Evolutionary conservation across 192 early-diverging fungal species (phyloP), one percentile per base, ranked within the genome.

Genomic region (Chytriomyces sp.): DNA sequence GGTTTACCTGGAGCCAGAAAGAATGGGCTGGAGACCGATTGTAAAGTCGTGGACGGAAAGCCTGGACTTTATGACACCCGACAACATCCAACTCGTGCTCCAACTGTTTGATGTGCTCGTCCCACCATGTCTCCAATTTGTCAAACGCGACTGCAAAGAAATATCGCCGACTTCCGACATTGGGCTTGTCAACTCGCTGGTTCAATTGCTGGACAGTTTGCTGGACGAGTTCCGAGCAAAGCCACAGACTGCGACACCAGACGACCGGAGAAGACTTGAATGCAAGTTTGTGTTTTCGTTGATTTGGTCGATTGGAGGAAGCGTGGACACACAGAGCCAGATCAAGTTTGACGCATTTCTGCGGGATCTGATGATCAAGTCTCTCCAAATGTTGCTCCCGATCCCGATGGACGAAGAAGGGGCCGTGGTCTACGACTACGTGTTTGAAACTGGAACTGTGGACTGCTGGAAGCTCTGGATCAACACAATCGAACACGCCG

Each of bases 1-100:
- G 89, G 88, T 90, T 4, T 89, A 87, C 67, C 69, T 90, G 69
- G 89, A 90, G 64, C 88, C 89, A 7, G 88, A 86, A 60, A 69
- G 86, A 45, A 62, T 90, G 45, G 89, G 89, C 18, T 90, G 89
- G 89, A 80, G 72, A 57, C 89, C 89, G 6, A 45, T 87, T 4
- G 57, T 88, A 49, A 67, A 67, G 45, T 88, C 87, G 16, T 90
- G 89, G 89, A 71, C 88, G 0, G 83, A 89, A 68, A 75, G 71
- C 0, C 35, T 86, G 1, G 47, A 63, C 7, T 87, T 85, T 57
- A 60, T 89, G 24, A 28, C 73, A 3, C 49, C 80, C 16, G 79
- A 73, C 0, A 67, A 75, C 18, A 50, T 69, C 5, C 50, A 80
- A 45, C 66, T 16, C 11, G 10, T 90, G 18, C 60, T 76, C 61